Evolutionary conservation across 2,329 filamentous ascomycete species (phyloP).

Genomic region (Xylariales sp.): DNA sequence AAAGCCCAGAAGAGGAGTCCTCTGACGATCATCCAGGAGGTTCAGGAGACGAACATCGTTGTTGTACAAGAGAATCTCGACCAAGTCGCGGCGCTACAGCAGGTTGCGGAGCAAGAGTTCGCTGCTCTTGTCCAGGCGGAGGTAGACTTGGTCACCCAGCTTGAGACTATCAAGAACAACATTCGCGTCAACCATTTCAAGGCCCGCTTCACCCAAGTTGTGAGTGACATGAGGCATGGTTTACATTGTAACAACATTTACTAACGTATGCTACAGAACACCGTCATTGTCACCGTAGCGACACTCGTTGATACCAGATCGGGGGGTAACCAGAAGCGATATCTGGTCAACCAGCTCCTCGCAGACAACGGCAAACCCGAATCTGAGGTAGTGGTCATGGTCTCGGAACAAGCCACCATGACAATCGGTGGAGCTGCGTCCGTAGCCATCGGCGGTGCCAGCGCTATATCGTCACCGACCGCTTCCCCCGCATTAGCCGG

Average conservation of each 20-base stretch:
- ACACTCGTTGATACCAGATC: constrained; percentile 30
- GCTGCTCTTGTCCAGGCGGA: constrained; percentile 32
- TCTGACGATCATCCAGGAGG: constrained; percentile 25
- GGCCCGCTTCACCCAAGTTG: constrained; percentile 30
- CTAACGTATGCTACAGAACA: constrained; percentile 24
- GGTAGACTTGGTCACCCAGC: constrained; percentile 29
- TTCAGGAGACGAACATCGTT: constrained; percentile 30
- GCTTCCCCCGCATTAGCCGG: constrained; percentile 15
- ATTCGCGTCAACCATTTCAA: constrained; percentile 36
- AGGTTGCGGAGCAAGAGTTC: constrained; percentile 32
- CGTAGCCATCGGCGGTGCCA: constrained; percentile 18
- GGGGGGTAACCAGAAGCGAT: constrained; percentile 25
- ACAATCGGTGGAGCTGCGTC: constrained; percentile 26
- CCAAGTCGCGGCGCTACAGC: constrained; percentile 28
- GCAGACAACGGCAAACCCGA: constrained; percentile 31
- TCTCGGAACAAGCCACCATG: constrained; percentile 31
- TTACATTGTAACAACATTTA: constrained; percentile 2
- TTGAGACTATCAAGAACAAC: constrained; percentile 37
- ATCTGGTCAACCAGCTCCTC: constrained; percentile 34
- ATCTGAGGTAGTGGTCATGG: constrained; percentile 32
- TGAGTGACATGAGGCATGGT: constrained; percentile 17
- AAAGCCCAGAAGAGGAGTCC: constrained; percentile 20
- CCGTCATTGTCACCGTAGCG: constrained; percentile 33
- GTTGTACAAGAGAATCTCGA: constrained; percentile 32
- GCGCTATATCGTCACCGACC: constrained; percentile 15